Evolutionary conservation across 495 filamentous ascomycete species (phyloP), one percentile per base, ranked within the genome.

Genomic region (Neurospora sp.): DNA sequence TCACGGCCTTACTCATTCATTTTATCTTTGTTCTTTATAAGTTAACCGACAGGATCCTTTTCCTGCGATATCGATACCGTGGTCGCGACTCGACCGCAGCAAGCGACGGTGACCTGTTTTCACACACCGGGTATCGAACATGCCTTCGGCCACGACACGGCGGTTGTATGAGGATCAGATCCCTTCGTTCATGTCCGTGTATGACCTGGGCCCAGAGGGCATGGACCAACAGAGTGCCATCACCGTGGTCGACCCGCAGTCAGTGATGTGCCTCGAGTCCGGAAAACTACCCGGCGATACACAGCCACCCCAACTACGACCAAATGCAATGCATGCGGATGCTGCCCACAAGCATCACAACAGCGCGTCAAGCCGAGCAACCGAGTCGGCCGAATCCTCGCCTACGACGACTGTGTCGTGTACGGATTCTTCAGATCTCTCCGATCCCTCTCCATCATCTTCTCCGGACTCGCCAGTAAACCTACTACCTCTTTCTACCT

Each of bases 341-440:
- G 69, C 80, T 69, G 79, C 80, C 69, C 86, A 89, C 80, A 84
- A 88, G 76, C 88, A 88, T 76, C 85, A 88, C 80, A 85, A 88
- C 76, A 91, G 88, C 79, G 88, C 89, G n/a, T 95, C 93, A 37
- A 96, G 93, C 5, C 89, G 91, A 72, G 87, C 89, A 59, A 93
- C 93, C 10, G 94, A 91, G 68, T 99, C 96, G 4, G 92, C 90
- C 37, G 94, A 98, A 77, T 97, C 94, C 9, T 98, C 96, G 22
- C 96, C 96, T 0, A 98, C 96, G 20, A 98, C 94, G 3, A 97
- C 95, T 1, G 88, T 94, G n/a, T 97, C 94, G 16, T 97, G 94
- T 14, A 91, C 94, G 59, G 96, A 95, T 78, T 94, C 94, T 10
- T 91, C 91, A 18, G 92, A 92, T 20, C 86, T 93, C 37, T 93